Evolutionary conservation across 1,139 yeast genomes (phyloP), one percentile per base, ranked within the genome.

Genomic region (Yamadazyma oceani): DNA sequence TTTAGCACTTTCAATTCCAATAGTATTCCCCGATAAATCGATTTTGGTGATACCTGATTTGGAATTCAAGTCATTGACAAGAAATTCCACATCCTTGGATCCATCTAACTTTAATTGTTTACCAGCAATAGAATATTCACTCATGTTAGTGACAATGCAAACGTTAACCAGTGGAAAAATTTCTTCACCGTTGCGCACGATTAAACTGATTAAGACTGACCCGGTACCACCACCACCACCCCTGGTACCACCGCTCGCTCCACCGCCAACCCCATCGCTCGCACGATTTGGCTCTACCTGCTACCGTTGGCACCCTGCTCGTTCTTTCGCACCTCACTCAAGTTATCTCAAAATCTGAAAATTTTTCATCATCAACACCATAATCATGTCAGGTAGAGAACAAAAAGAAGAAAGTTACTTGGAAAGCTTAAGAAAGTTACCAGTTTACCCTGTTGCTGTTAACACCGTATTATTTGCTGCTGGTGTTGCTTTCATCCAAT

Each of bases 11-110:
- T 82, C 96, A 41, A 89, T 82, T 40, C 98, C 97, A 47, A 89
- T 80, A 31, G 98, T 90, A 68, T 92, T 92, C 49, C 98, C 98
- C 14, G 90, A 83, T 39, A 92, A 73, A 58, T 87, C 95, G 42
- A 90, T 69, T 52, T 78, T 80, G 36, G 73, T 74, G 43, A 88
- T 53, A 24, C 50, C 41, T 15, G 51, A 31, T 22, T 38, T 38
- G n/a, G 28, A 24, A 15, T 26, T 33, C 17, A 49, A 42, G 12
- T 44, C 53, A 15, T 44, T 42, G 1, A 35, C 51, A 25, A 49
- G 40, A 34, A 48, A 48, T 50, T 77, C 72, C 47, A 89, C 84
- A 54, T 89, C 96, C n/a, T 69, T 80, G 21, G 69, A 76, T 2
- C 83, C 52, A 55, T 89, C 82, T 47, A 90, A 78, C 60, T 88